Evolutionary conservation across 257 asterid species (phyloP).

Genomic region (Asclepias syriaca): DNA sequence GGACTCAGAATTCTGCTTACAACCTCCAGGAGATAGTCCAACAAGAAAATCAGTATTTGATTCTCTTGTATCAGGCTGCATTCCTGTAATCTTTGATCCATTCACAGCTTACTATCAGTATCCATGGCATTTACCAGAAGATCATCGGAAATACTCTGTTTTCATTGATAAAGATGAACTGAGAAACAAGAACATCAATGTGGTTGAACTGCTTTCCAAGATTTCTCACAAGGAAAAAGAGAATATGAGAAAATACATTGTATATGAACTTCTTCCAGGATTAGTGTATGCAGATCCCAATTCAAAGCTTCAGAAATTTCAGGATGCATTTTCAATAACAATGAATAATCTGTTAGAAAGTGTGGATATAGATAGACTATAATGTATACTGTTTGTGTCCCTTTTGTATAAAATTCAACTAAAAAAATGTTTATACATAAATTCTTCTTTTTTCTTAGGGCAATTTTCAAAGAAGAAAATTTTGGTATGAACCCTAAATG

Average conservation of each 20-base stretch:
- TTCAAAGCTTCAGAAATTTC: conserved; percentile 46
- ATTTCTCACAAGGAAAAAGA: conserved; percentile 43
- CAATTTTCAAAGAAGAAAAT: too few relatives aligned
- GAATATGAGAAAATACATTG: conserved; percentile 59
- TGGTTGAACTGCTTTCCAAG: conserved; percentile 44
- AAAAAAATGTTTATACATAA: neutral
- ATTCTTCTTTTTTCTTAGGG: too few relatives aligned
- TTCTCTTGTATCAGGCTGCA: conserved; percentile 57
- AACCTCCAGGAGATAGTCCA: conserved; percentile 74
- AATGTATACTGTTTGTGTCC: neutral
- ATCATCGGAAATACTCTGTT: conserved; percentile 43
- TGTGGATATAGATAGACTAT: conserved; percentile 25
- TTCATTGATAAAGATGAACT: conserved; percentile 53
- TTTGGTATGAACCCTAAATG: too few relatives aligned
- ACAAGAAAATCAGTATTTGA: conserved; percentile 74
- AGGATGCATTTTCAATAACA: conserved; percentile 62
- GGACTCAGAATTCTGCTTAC: conserved; percentile 68
- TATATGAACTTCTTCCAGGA: conserved; percentile 56
- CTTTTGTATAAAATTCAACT: neutral
- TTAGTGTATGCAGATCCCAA: conserved; percentile 47
- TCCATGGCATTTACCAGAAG: conserved; percentile 71
- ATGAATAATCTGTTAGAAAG: conserved; percentile 54
- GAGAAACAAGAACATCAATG: conserved; percentile 37
- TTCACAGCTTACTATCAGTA: conserved; percentile 65
- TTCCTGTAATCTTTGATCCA: conserved; percentile 60